Conservation (phyloP, 148 eudicot genomes). For the Rhododendron griersonianum region DNA sequence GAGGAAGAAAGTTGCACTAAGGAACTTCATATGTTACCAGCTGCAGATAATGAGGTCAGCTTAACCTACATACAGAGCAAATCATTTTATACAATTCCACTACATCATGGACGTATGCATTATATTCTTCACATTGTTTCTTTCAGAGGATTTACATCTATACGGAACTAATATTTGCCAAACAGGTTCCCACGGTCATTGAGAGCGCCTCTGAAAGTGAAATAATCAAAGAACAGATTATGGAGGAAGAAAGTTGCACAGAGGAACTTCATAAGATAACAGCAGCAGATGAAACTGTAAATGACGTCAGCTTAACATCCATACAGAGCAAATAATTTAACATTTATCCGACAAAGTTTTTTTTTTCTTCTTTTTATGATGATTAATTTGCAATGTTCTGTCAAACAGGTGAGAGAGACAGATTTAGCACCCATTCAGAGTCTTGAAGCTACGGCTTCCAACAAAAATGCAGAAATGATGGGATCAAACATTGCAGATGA, state of each 20-base stretch:
- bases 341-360: not conserved
- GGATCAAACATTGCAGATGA: conserved; percentile 7
- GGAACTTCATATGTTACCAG: not conserved
- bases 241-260: not conserved
- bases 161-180: not conserved
- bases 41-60: conserved; percentile 21
- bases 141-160: not conserved
- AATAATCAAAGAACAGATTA: not conserved
- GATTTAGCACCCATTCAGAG: conserved; percentile 12
- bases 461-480: not conserved
- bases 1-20: conserved; percentile 6
- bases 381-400: not conserved
- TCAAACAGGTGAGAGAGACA: conserved; percentile 1
- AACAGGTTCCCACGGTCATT: not conserved
- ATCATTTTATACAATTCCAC: not conserved
- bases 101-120: not conserved
- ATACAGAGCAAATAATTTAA: not conserved
- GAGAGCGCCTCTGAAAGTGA: not conserved
- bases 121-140: not conserved
- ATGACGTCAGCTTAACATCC: not conserved
- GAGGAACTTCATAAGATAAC: not conserved
- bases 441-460: not conserved
- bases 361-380: not conserved
- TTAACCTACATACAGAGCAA: not conserved
- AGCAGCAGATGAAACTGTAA: not conserved